These are phyloP conservation scores for Boletus pseudo-olivaceus DNA, from an alignment of 768 basidiomycete species.

Conservation along the genomic window DNA sequence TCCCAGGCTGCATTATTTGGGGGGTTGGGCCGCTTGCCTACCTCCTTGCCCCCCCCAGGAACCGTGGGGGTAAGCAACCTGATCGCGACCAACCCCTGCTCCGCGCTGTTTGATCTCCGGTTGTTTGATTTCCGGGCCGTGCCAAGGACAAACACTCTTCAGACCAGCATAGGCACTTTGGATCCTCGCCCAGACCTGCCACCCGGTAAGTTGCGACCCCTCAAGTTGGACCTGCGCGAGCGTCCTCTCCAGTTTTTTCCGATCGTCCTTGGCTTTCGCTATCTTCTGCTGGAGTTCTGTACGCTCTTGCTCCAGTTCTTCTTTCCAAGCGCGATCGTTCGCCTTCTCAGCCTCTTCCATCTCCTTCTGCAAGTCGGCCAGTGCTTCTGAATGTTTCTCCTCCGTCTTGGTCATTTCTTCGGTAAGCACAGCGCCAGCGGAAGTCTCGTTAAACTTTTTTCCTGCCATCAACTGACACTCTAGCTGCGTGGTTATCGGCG, in stretches of 20 bases:
- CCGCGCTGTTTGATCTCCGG: no score
- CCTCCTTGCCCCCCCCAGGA: no score
- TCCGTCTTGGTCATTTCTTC: neutral
- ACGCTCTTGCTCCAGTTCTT: neutral
- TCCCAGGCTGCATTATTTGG: no score
- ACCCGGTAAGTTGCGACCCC: no score
- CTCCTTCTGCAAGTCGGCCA: neutral
- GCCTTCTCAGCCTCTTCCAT: neutral
- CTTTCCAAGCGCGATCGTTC: neutral
- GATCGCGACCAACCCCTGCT: no score
- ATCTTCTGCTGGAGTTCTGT: neutral
- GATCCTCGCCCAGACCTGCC: no score
- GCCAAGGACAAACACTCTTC: no score
- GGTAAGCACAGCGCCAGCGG: neutral
- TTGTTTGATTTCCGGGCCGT: no score
- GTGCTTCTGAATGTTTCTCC: neutral
- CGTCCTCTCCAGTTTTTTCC: neutral
- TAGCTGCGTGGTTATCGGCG: neutral
- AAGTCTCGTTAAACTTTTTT: neutral
- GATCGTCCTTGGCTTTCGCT: neutral
- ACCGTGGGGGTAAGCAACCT: no score
- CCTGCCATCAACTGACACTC: neutral
- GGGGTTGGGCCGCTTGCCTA: no score
- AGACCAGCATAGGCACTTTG: no score
- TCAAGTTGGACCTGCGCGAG: no score